Base-by-base conservation (phyloP, 352 stramenopile species). In the Globisporangium polare region DNA sequence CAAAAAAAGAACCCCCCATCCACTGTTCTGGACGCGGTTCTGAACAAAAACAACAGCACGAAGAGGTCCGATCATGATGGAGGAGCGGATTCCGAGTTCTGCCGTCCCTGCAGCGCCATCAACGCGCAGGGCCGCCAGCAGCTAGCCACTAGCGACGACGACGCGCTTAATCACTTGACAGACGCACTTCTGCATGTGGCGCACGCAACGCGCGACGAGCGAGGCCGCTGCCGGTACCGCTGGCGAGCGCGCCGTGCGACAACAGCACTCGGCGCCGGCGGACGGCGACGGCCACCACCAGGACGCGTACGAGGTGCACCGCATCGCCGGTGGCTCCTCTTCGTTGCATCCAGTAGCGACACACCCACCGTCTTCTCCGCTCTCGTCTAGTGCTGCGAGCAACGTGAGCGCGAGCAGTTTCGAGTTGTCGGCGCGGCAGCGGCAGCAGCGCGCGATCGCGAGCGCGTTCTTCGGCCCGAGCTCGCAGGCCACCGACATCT, bases 341-440 rank as follows among this genome's bases (percentile, higher is more conserved):
- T n/a, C n/a, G n/a, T n/a, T n/a, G 46, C 24, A 18, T 18, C 0
- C 17, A 46, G 17, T 45, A 18, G 15, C 53, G 47, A 13, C 37
- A 45, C 22, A 31, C 5, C 8, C 18, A 3, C 41, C 22, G 37
- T 9, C 24, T 26, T 26, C 54, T 18, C 31, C 33, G 12, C 33
- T 39, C 9, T 39, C 54, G 52, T 74, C 71, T 51, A 85, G 73
- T 37, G 55, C 74, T 15, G 62, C 60, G 7, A 83, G 73, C 57
- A 85, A 85, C 47, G 60, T 72, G 18, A 87, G 75, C 58, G 58
- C 76, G 52, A 83, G 71, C 72, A 85, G 73, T 68, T 78, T 75
- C 69, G 71, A 78, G 53, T 85, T 69, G 63, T 73, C 65, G 55
- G 66, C 66, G n/a, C 75, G 78, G 13, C 69, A 75, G 45, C 74